Evolutionary conservation across 805 yeast species (phyloP).

Genomic region (Sugiyamaella qingdaonensis): DNA sequence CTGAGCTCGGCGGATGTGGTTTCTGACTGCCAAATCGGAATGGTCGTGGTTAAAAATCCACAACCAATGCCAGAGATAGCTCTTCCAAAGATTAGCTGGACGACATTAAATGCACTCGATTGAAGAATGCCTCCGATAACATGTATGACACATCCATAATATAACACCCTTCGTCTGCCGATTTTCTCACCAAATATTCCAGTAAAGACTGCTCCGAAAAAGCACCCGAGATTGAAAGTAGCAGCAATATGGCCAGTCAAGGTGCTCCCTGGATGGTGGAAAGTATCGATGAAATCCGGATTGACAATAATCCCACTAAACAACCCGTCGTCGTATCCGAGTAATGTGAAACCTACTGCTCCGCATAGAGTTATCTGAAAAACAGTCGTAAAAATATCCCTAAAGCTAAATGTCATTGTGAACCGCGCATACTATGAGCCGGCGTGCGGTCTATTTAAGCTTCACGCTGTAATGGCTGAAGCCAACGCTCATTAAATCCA

Average conservation of each 20-base stretch:
- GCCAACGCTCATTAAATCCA: too few species aligned
- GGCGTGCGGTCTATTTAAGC: too few species aligned
- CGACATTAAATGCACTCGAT: conserved; percentile 50
- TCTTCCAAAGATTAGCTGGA: conserved; percentile 60
- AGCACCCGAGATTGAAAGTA: conserved; percentile 64
- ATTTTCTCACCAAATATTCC: conserved; percentile 52
- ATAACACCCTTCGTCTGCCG: conserved; percentile 61
- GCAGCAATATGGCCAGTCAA: conserved; percentile 33
- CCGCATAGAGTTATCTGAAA: conserved; percentile 10
- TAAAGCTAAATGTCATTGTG: background rate
- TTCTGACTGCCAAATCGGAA: conserved; percentile 76
- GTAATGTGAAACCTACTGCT: conserved; percentile 20
- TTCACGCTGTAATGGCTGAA: too few species aligned
- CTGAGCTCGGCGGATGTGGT: conserved; percentile 74
- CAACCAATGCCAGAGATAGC: conserved; percentile 71
- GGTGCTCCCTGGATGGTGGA: conserved; percentile 54
- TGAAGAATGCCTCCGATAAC: conserved; percentile 59
- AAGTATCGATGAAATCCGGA: conserved; percentile 55
- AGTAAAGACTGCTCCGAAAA: conserved; percentile 64
- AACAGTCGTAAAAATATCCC: conserved; percentile 27
- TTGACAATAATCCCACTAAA: conserved; percentile 40
- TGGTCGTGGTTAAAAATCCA: conserved; percentile 71
- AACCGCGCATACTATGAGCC: background rate
- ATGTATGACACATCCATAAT: conserved; percentile 52
- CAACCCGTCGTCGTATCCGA: conserved; percentile 35